Evolutionary conservation across 495 filamentous ascomycete genomes (phyloP).

Genomic region (Xylaria acuta): DNA sequence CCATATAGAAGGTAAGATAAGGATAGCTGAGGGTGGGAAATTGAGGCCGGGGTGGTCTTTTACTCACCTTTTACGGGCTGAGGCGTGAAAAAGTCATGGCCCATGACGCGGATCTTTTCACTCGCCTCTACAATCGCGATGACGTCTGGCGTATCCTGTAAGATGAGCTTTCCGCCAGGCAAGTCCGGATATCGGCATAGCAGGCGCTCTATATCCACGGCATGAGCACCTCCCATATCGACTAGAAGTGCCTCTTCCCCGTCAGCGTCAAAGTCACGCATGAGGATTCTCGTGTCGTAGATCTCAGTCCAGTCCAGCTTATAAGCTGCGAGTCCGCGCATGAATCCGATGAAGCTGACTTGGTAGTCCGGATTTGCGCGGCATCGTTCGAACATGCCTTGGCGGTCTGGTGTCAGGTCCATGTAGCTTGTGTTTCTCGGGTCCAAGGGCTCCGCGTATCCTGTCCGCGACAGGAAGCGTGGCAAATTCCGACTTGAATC

Average conservation of each 20-base stretch:
- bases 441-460: slow-evolving; percentile 24
- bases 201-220: slow-evolving; percentile 43
- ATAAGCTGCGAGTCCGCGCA: slow-evolving; percentile 15
- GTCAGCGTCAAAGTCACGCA: slow-evolving; percentile 16
- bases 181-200: slow-evolving; percentile 33
- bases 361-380: slow-evolving; percentile 14
- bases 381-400: slow-evolving; percentile 21
- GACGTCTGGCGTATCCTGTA: slow-evolving; percentile 45
- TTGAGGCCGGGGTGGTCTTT: not conserved
- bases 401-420: slow-evolving; percentile 16
- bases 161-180: slow-evolving; percentile 37
- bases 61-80: slow-evolving; percentile 32
- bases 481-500: slow-evolving; percentile 22
- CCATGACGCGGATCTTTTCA: slow-evolving; percentile 32
- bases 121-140: slow-evolving; percentile 31
- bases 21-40: not conserved
- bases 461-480: slow-evolving; percentile 22
- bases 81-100: slow-evolving; percentile 39
- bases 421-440: slow-evolving; percentile 22
- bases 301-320: slow-evolving; percentile 28
- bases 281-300: slow-evolving; percentile 23
- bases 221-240: slow-evolving; percentile 47
- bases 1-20: not conserved
- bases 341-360: slow-evolving; percentile 25
- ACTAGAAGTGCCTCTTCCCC: slow-evolving; percentile 36